These are phyloP conservation scores for bread wheat (Triticum aestivum) DNA, from an alignment of 176 grass and related monocot species.

Conservation along the genomic window DNA sequence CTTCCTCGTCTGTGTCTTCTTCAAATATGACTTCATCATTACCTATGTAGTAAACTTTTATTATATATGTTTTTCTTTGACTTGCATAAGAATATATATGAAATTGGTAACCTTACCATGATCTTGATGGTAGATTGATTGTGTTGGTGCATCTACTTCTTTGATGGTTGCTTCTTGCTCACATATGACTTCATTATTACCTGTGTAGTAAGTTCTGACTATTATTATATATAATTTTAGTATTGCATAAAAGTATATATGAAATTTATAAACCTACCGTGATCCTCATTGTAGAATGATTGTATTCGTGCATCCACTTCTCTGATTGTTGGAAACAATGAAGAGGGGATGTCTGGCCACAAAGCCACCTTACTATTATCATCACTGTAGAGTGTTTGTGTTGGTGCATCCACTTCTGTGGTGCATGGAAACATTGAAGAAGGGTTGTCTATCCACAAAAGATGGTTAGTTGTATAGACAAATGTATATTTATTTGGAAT, in stretches of 20 bases:
- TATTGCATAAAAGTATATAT: neutral
- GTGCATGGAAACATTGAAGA: too few relatives aligned
- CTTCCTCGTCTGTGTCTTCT: neutral
- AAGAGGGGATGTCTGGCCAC: neutral
- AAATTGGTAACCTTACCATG: neutral
- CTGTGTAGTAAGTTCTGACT: too few relatives aligned
- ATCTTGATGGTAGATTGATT: neutral
- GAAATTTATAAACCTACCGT: neutral
- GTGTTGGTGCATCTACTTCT: neutral
- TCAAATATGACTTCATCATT: neutral
- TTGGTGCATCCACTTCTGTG: too few relatives aligned
- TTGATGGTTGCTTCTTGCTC: neutral
- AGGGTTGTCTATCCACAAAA: neutral
- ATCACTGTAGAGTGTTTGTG: too few relatives aligned
- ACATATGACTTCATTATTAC: too few relatives aligned
- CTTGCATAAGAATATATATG: neutral
- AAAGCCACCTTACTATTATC: too few relatives aligned
- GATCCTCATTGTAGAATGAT: neutral
- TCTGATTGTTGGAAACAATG: neutral
- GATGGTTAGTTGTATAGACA: neutral
- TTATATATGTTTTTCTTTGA: neutral
- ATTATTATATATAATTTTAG: too few relatives aligned
- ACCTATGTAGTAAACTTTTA: neutral
- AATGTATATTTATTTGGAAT: neutral
- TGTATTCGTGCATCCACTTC: neutral